These are phyloP conservation scores for Spiraea crenata DNA, from an alignment of 331 rosid species.

Conservation along the genomic window DNA sequence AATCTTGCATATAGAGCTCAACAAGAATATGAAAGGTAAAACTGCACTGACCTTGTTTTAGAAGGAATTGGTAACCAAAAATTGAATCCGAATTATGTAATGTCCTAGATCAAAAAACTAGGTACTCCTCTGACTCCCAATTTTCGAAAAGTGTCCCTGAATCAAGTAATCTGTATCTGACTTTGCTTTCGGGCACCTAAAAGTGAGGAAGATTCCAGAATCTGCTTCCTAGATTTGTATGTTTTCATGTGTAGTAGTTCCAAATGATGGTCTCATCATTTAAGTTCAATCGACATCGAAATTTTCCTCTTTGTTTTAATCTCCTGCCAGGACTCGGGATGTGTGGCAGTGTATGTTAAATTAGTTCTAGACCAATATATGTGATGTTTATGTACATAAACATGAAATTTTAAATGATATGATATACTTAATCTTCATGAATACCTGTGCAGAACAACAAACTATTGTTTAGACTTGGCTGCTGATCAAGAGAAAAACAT, in stretches of 20 bases:
- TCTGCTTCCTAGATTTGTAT: not conserved
- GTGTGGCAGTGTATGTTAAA: not conserved
- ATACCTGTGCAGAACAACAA: slow-evolving; percentile 64
- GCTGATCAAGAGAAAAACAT: slow-evolving; percentile 79
- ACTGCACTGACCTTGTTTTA: slow-evolving; percentile 1
- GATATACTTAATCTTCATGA: slow-evolving; percentile 12
- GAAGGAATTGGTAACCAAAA: not conserved
- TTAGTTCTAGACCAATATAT: not conserved
- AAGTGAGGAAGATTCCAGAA: not conserved
- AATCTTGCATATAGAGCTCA: slow-evolving; percentile 91
- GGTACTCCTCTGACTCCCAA: too few species aligned
- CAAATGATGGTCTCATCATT: not conserved
- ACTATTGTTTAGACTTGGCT: slow-evolving; percentile 76
- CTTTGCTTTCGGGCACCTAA: not conserved
- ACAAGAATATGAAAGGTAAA: slow-evolving; percentile 87
- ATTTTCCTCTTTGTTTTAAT: not conserved
- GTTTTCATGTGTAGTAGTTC: not conserved
- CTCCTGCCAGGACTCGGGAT: not conserved
- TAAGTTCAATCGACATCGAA: not conserved
- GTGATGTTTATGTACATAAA: not conserved
- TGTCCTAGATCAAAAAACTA: not conserved
- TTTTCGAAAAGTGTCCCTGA: not conserved
- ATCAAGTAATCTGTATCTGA: not conserved
- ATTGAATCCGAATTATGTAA: not conserved
- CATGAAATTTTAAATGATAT: not conserved